Evolutionary conservation across 768 basidiomycete genomes (phyloP), one percentile per base, ranked within the genome.

Genomic region (Porpolomopsis calyptriformis): DNA sequence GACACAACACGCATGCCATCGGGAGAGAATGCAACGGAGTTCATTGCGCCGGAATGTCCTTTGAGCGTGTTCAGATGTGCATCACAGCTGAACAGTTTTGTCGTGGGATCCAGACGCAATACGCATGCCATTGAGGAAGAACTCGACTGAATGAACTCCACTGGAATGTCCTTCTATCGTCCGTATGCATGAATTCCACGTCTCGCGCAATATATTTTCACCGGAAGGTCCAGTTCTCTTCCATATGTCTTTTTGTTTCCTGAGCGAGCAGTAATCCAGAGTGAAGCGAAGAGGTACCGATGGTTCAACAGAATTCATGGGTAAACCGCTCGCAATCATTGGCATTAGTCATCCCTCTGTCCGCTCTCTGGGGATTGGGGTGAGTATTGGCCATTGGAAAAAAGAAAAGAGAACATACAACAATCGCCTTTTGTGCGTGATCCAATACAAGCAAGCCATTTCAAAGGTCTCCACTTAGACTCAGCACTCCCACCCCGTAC

Each of bases 401-500:
- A 27, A 43, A 25, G n/a, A 6, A 25, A n/a, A 31, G 25, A 7
- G 9, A 50, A 43, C 41, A 6, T 24, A 43, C 41, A 16, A 16
- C 2, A 29, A 43, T 10, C 14, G 16, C 16, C 18, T 22, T 6
- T n/a, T 20, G 41, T 43, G 19, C 19, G n/a, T 9, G 9, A 20
- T 25, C 14, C 24, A 43, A 20, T 20, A 24, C 23, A 25, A 29
- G 41, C 5, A 43, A 14, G 14, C 2, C 41, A 43, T 14, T 18
- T 6, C 27, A 14, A 26, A 43, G 24, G 10, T 25, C 23, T 3
- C 41, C 27, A 9, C 22, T n/a, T 4, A 44, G 34, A 19, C 44
- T n/a, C n/a, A n/a, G n/a, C n/a, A 46, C 49, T 43, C 57, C 58
- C 8, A 59, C 35, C 58, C 58, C 57, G 19, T 56, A 34, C 1